Conservation (phyloP, 2,329 filamentous ascomycete species). For the Sarocladiaceae sp. region DNA sequence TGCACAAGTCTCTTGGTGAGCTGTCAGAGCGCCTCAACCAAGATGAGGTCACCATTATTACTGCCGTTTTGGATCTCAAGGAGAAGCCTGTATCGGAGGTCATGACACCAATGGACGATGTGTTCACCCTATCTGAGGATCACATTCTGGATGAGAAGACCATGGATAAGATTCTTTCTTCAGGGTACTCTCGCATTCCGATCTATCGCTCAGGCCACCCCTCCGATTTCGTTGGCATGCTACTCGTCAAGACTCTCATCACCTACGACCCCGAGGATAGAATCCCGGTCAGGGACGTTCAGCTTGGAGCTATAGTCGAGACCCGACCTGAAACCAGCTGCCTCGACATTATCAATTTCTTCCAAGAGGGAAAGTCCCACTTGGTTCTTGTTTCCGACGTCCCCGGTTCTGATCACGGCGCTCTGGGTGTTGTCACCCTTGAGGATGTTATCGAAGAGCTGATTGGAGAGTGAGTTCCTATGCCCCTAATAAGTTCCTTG, state of each 20-base stretch:
- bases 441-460: slow-evolving; percentile 98
- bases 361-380: slow-evolving; percentile 98
- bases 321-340: slow-evolving; percentile 95
- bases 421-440: slow-evolving; percentile 87
- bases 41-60: slow-evolving; percentile 98
- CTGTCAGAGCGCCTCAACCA: slow-evolving; percentile 88
- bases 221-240: slow-evolving; percentile 92
- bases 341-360: slow-evolving; percentile 98
- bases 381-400: slow-evolving; percentile 93
- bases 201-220: slow-evolving; percentile 83
- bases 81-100: slow-evolving; percentile 92
- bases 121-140: slow-evolving; percentile 95
- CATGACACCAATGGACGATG: slow-evolving; percentile 98
- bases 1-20: slow-evolving; percentile 87
- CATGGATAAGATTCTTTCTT: slow-evolving; percentile 89
- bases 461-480: slow-evolving; percentile 79
- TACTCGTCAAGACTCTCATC: slow-evolving; percentile 96
- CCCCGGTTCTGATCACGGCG: slow-evolving; percentile 87
- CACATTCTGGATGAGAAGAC: slow-evolving; percentile 88
- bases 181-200: slow-evolving; percentile 93
- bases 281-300: slow-evolving; percentile 82
- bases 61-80: slow-evolving; percentile 91
- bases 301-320: slow-evolving; percentile 89
- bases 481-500: no score
- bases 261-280: slow-evolving; percentile 96